These are phyloP conservation scores for Neocatenulostroma microsporum DNA, from an alignment of 2,329 filamentous ascomycete species.

Conservation along the genomic window DNA sequence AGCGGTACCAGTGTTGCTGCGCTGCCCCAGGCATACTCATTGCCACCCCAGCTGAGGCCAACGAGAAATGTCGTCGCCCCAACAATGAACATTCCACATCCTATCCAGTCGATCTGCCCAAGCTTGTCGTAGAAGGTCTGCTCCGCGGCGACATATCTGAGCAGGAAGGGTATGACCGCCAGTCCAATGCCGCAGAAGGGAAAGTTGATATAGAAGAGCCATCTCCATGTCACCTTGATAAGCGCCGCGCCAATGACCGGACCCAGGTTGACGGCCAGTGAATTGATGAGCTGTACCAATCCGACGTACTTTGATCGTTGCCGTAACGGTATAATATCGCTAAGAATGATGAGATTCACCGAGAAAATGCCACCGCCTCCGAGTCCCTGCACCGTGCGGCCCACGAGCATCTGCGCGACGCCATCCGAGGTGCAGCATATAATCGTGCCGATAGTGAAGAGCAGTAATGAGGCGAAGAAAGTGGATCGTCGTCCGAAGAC, in stretches of 20 bases:
- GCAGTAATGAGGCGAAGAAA: slow-evolving; percentile 35
- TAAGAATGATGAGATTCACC: slow-evolving; percentile 37
- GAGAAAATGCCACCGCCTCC: slow-evolving; percentile 40
- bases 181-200: slow-evolving; percentile 29
- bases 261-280: slow-evolving; percentile 28
- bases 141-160: slow-evolving; percentile 41
- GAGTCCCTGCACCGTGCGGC: slow-evolving; percentile 40
- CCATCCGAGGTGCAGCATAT: slow-evolving; percentile 35
- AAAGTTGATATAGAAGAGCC: slow-evolving; percentile 35
- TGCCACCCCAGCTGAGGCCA: slow-evolving; percentile 32
- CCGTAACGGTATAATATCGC: slow-evolving; percentile 32
- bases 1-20: slow-evolving; percentile 30
- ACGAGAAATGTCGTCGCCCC: slow-evolving; percentile 21
- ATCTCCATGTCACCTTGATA: slow-evolving; percentile 22
- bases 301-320: slow-evolving; percentile 17
- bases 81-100: slow-evolving; percentile 16
- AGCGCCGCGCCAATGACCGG: slow-evolving; percentile 28
- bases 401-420: slow-evolving; percentile 34
- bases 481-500: slow-evolving; percentile 43
- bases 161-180: slow-evolving; percentile 36
- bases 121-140: slow-evolving; percentile 14
- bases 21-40: slow-evolving; percentile 29
- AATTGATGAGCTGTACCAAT: slow-evolving; percentile 22
- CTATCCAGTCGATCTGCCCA: slow-evolving; percentile 20
- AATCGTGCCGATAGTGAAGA: slow-evolving; percentile 42